A percentile compares a stretch with the other conserved stretches of the same genome.
Evolutionary conservation across 2,329 filamentous ascomycete species (phyloP).

Genomic region (Hypomyces perniciosus): DNA sequence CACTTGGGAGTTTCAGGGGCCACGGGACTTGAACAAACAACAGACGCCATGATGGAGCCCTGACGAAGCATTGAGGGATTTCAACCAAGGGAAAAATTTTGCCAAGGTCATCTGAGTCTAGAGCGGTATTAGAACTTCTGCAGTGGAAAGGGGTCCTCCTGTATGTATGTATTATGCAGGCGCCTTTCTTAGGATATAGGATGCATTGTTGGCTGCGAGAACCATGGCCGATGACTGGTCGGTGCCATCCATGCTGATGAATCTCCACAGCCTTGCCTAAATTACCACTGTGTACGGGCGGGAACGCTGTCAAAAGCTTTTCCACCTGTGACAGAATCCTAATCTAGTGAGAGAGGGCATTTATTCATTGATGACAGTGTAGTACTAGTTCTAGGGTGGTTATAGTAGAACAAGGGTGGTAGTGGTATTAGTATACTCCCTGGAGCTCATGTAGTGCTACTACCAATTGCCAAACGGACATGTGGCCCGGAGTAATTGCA

Average conservation of each 20-base stretch:
- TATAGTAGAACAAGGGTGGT: no score
- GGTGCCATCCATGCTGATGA: slow-evolving; percentile 14
- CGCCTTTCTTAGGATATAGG: not conserved
- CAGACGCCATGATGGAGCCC: not conserved
- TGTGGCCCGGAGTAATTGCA: not conserved
- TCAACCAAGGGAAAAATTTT: slow-evolving; percentile 3
- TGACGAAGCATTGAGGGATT: slow-evolving; percentile 6
- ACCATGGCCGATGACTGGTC: slow-evolving; percentile 1
- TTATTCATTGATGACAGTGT: no score
- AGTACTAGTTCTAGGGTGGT: no score
- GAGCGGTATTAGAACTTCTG: slow-evolving; percentile 14
- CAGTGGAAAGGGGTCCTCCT: slow-evolving; percentile 21
- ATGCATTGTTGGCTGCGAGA: not conserved
- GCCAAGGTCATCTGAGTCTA: not conserved
- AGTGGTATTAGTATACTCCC: no score
- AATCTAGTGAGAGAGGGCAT: no score
- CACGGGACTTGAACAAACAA: not conserved
- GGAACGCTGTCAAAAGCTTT: not conserved
- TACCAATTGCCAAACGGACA: not conserved
- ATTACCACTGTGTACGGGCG: not conserved
- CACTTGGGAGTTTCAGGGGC: no score
- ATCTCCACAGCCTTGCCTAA: slow-evolving; percentile 1
- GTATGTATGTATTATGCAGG: slow-evolving; percentile 14
- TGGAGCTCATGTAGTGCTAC: not conserved
- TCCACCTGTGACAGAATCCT: no score